Percentiles rank a stretch among this genome's conserved stretches.
Evolutionary conservation across 1,284 basidiomycete species (phyloP).

Genomic region (Lentinula novae-zelandiae): DNA sequence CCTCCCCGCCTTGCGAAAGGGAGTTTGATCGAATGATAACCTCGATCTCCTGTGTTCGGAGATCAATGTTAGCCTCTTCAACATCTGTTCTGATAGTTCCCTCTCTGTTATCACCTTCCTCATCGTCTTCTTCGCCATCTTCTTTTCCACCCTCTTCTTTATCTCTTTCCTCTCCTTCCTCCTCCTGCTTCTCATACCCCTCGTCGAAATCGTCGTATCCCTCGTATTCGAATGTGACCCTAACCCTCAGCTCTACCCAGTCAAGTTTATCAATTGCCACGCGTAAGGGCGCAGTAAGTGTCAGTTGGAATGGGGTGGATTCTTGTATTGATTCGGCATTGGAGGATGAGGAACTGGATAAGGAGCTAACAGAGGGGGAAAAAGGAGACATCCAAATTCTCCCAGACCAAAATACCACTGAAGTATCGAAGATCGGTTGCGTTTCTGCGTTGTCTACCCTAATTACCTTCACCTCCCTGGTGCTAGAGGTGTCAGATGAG

Average conservation of each 20-base stretch:
- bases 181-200: not conserved
- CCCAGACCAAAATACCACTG: not conserved
- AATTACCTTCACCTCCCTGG: not conserved
- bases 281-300: no score
- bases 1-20: constrained; percentile 1
- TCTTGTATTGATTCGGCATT: not conserved
- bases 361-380: not conserved
- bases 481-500: not conserved
- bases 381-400: not conserved
- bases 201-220: no score
- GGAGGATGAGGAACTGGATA: not conserved
- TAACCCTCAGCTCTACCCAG: no score
- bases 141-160: not conserved
- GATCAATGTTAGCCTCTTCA: not conserved
- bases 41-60: constrained; percentile 24
- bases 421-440: constrained; percentile 1
- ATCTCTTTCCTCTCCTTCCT: not conserved
- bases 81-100: constrained; percentile 25
- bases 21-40: constrained; percentile 38
- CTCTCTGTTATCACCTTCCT: constrained; percentile 30
- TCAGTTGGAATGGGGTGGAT: not conserved
- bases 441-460: not conserved
- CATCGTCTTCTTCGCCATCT: not conserved
- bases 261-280: no score
- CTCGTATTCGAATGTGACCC: no score